A percentile compares a stretch with the other conserved stretches of the same genome.
phyloP scores from a whole-genome alignment of 495 filamentous ascomycete species.

The Melanomma pulvis-pyrius region DNA sequence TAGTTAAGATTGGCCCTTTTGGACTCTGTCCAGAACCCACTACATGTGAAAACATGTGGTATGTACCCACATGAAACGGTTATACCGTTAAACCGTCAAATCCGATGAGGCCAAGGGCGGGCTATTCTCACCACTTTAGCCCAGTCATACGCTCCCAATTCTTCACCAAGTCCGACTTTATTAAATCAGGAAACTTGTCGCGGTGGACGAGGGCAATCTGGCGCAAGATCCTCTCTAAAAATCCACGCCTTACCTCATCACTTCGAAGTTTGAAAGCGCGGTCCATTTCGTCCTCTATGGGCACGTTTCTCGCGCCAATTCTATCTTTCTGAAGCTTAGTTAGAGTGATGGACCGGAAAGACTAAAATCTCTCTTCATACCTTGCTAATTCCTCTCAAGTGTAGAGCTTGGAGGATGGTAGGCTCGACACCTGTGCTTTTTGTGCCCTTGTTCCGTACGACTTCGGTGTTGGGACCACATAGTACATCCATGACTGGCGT shows the following conservation, averaged over 20 bases:
- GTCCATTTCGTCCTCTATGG: background rate
- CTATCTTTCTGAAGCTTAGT: background rate
- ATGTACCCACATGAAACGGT: too few relatives aligned
- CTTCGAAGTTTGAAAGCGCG: background rate
- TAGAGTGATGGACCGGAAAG: background rate
- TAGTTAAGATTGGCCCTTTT: too few relatives aligned
- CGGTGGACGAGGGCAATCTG: background rate
- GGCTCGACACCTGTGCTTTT: background rate
- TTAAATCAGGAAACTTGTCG: conserved; percentile 1
- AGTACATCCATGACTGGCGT: background rate
- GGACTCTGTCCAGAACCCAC: too few relatives aligned
- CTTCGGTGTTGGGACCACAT: background rate
- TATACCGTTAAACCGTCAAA: too few relatives aligned
- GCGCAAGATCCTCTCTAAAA: background rate
- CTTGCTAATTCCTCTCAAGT: background rate
- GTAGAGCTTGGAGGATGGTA: background rate
- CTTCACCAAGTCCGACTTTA: background rate
- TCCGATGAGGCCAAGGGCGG: too few relatives aligned
- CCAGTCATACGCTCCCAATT: conserved; percentile 1
- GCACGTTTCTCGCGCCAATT: background rate
- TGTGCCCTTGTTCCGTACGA: background rate
- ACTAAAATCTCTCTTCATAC: background rate
- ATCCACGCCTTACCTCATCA: background rate
- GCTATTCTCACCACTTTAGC: conserved; percentile 1
- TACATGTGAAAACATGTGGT: too few relatives aligned